Conservation (phyloP, 768 basidiomycete genomes). For the Hygrophorus pudorinus region DNA sequence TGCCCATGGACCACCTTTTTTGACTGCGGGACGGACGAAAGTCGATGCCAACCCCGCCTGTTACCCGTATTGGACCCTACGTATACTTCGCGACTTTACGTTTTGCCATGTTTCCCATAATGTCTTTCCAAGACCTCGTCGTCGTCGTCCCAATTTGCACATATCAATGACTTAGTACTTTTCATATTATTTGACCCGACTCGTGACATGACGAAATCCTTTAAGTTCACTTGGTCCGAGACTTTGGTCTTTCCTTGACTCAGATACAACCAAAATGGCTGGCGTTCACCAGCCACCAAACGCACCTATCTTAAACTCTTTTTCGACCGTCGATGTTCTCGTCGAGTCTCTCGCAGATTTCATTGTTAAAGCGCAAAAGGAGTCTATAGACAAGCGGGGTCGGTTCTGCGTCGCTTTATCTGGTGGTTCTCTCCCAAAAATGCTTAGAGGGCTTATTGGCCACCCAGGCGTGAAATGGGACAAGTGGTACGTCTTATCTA, state of each 20-base stretch:
- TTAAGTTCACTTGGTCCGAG: no score
- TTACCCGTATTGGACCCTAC: not conserved
- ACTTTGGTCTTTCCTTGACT: no score
- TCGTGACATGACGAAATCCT: no score
- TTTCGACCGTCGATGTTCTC: slow-evolving; percentile 46
- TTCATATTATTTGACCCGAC: no score
- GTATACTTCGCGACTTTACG: not conserved
- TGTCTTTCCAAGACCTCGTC: not conserved
- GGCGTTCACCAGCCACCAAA: slow-evolving; percentile 45
- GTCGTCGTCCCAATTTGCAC: no score
- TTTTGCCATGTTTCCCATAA: not conserved
- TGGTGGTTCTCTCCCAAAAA: slow-evolving; percentile 83
- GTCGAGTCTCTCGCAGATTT: slow-evolving; percentile 65
- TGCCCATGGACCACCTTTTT: not conserved
- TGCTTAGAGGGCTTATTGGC: slow-evolving; percentile 62
- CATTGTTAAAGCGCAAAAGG: slow-evolving; percentile 79
- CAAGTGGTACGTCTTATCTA: slow-evolving; percentile 60
- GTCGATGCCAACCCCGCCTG: not conserved
- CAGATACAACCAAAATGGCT: slow-evolving; percentile 11
- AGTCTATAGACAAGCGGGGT: slow-evolving; percentile 81
- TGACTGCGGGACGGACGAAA: not conserved
- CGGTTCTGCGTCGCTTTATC: slow-evolving; percentile 90
- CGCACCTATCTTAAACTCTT: slow-evolving; percentile 65
- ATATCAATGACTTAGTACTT: no score
- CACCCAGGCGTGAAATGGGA: slow-evolving; percentile 76